Conservation (phyloP, 2,329 filamentous ascomycete genomes). For the Xylaria sp. region DNA sequence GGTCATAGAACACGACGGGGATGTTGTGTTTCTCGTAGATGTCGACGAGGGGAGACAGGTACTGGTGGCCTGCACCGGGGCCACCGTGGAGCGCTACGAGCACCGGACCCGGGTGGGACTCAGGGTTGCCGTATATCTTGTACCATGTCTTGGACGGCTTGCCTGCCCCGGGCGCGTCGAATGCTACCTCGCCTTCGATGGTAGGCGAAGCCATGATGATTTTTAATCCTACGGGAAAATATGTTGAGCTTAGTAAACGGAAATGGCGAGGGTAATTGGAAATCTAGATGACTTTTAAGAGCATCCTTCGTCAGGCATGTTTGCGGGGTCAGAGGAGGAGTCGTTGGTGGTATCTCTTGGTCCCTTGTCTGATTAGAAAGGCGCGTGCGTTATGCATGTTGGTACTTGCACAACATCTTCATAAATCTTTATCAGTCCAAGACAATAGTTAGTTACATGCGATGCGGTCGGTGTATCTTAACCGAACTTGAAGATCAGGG, state of each 20-base stretch:
- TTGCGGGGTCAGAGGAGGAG: conserved; percentile 1
- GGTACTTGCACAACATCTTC: not conserved
- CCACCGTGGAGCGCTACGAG: conserved; percentile 36
- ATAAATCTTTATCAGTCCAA: not conserved
- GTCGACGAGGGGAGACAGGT: conserved; percentile 70
- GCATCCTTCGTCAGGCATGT: not conserved
- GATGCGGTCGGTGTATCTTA: not conserved
- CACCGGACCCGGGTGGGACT: conserved; percentile 51
- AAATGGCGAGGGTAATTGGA: not conserved
- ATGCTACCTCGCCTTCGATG: conserved; percentile 32
- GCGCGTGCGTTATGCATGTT: not conserved
- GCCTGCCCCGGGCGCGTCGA: conserved; percentile 29
- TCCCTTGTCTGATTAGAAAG: not conserved
- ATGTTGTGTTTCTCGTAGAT: conserved; percentile 54
- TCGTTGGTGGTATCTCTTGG: not conserved
- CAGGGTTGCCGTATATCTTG: conserved; percentile 29
- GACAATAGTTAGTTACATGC: not conserved
- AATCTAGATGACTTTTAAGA: not conserved
- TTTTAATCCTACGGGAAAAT: not conserved
- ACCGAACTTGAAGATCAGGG: not conserved
- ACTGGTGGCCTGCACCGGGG: conserved; percentile 63
- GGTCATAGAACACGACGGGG: conserved; percentile 50
- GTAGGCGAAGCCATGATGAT: not conserved
- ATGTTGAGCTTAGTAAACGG: not conserved
- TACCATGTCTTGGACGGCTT: conserved; percentile 42